Evolutionary conservation across 352 stramenopile genomes (phyloP), one percentile per base, ranked within the genome.

Genomic region (Phytophthora quininea): DNA sequence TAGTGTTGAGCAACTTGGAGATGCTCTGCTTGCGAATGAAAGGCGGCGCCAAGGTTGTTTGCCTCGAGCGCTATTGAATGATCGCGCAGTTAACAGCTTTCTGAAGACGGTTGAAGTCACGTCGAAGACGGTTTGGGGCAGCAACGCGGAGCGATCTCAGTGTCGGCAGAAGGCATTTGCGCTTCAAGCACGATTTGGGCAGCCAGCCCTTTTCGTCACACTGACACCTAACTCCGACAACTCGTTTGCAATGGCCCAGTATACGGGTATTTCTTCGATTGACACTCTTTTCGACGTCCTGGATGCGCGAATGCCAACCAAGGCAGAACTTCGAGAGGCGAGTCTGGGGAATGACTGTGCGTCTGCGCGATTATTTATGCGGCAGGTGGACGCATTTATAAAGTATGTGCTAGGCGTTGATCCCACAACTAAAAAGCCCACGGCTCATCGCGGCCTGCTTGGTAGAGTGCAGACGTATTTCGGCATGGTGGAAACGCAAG

Each of bases 401-500:
- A 19, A 24, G 42, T 47, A 49, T 10, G 49, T 27, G 11, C 8
- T 65, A 35, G 58, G 49, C 2, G 55, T 65, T 3, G 32, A 65
- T 54, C 58, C 49, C 0, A 29, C 14, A 3, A 54, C 49, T 38
- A 19, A 40, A 3, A 58, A 58, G 15, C n/a, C 6, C 32, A 1
- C 55, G 12, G 3, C 29, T 29, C 45, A 48, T 38, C 37, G 48
- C 3, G 58, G 49, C 0, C 15, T 65, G 1, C 51, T 65, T 40
- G 58, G 58, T 3, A 27, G 42, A 19, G 38, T 65, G 2, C 43
- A 37, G 12, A 40, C 58, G 1, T 65, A 54, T 32, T 58, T 59
- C 9, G 58, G 58, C 14, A 59, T 65, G 58, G 42, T 65, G 2
- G 49, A 54, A 27, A 54, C 58, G 4, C 49, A 54, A 46, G 58